Evolutionary conservation across 495 filamentous ascomycete genomes (phyloP).

Genomic region (Apiosordaria backusii): DNA sequence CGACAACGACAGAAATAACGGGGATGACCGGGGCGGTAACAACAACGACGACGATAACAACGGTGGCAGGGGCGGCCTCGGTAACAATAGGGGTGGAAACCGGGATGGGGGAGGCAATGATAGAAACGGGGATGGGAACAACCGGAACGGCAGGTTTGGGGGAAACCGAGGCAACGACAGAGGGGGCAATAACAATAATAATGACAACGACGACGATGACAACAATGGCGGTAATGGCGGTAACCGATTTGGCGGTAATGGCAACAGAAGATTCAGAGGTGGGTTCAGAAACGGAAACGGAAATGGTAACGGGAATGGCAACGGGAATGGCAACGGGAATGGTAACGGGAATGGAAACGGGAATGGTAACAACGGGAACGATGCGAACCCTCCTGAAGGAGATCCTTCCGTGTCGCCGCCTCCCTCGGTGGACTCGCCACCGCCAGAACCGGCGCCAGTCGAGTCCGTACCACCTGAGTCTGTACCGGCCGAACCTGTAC

Average conservation of each 20-base stretch:
- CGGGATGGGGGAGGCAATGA: slow-evolving; percentile 9
- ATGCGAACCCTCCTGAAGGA: neutral
- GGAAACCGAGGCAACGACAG: slow-evolving; percentile 5
- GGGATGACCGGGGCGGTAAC: slow-evolving; percentile 5
- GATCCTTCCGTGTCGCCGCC: slow-evolving; percentile 2
- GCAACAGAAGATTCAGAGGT: slow-evolving; percentile 16
- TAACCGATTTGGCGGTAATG: slow-evolving; percentile 10
- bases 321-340: slow-evolving; percentile 17
- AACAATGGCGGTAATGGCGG: slow-evolving; percentile 9
- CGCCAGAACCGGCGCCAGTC: neutral
- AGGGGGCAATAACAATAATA: slow-evolving; percentile 8
- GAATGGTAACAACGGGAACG: slow-evolving; percentile 9
- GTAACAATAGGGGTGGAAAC: slow-evolving; percentile 9
- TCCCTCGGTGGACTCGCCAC: neutral
- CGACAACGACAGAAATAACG: neutral
- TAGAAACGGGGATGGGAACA: slow-evolving; percentile 8
- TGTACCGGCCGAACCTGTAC: neutral
- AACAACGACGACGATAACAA: neutral
- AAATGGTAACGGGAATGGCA: slow-evolving; percentile 19
- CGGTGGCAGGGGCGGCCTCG: neutral
- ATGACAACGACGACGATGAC: slow-evolving; percentile 13
- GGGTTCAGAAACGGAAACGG: slow-evolving; percentile 16
- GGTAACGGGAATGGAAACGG: slow-evolving; percentile 12
- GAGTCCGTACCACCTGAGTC: neutral
- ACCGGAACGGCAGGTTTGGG: neutral